Conservation (phyloP, 2,329 filamentous ascomycete genomes). For the Lomentospora prolificans region DNA sequence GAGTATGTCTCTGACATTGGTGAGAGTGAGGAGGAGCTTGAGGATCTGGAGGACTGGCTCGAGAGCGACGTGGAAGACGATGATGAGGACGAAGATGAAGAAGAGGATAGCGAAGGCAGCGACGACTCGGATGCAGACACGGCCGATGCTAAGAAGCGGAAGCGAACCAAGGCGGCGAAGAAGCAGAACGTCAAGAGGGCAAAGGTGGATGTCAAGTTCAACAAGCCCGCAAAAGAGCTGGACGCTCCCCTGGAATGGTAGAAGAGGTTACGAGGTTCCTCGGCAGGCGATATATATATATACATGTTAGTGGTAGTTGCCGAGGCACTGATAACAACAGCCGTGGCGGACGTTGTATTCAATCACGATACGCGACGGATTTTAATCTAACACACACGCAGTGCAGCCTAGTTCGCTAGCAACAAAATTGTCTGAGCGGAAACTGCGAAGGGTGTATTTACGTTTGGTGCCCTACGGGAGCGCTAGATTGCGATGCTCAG, state of each 20-base stretch:
- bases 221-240: constrained; percentile 33
- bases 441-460: too few species aligned
- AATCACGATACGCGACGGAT: too few species aligned
- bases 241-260: not conserved
- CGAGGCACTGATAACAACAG: too few species aligned
- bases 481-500: too few species aligned
- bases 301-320: too few species aligned
- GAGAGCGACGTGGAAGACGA: constrained; percentile 56
- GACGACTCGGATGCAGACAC: constrained; percentile 48
- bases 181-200: constrained; percentile 39
- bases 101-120: constrained; percentile 45
- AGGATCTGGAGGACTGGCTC: constrained; percentile 86
- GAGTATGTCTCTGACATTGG: constrained; percentile 92
- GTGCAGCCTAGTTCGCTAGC: too few species aligned
- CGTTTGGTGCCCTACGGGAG: too few species aligned
- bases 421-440: too few species aligned
- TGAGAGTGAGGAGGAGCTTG: constrained; percentile 69
- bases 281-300: too few species aligned
- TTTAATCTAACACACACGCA: too few species aligned
- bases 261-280: too few species aligned
- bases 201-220: constrained; percentile 34
- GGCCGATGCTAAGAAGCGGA: constrained; percentile 44
- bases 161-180: constrained; percentile 48
- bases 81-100: constrained; percentile 47
- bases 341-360: too few species aligned